phyloP scores from a whole-genome alignment of 148 eudicot genomes.

The Linanthus parryae region DNA sequence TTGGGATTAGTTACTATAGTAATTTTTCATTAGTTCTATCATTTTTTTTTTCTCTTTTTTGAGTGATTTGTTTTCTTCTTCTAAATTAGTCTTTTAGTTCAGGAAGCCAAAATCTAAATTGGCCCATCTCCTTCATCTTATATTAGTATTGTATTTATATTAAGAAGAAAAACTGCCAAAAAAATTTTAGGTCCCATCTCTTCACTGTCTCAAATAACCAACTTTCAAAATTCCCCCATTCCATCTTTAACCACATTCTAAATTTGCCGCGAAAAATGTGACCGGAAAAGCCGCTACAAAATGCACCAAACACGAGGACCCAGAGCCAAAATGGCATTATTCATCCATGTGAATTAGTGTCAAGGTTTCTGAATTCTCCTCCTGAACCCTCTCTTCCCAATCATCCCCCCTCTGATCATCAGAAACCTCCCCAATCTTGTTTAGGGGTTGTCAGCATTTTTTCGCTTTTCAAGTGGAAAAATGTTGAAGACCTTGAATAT shows the following conservation, averaged over 20 bases:
- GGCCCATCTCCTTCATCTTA: too few species aligned
- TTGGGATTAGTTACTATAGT: too few species aligned
- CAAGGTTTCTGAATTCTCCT: constrained; percentile 9
- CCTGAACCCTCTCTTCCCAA: neutral
- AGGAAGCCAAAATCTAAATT: too few species aligned
- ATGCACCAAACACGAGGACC: neutral
- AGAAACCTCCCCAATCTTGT: neutral
- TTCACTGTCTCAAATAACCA: neutral
- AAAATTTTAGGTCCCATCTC: too few species aligned
- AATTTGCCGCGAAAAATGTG: constrained; percentile 6
- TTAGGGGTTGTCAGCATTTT: too few species aligned
- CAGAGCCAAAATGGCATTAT: neutral
- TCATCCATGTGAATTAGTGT: constrained; percentile 11
- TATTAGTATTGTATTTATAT: too few species aligned
- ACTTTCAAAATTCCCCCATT: constrained; percentile 1
- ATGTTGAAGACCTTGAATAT: constrained; percentile 4
- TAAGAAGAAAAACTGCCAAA: too few species aligned
- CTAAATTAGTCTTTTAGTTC: too few species aligned
- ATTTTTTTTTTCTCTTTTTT: too few species aligned
- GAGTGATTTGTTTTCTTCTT: too few species aligned
- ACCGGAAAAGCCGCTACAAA: constrained; percentile 1
- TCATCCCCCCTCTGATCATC: neutral
- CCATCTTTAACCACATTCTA: neutral
- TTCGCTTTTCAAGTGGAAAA: too few species aligned
- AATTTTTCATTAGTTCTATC: too few species aligned